Evolutionary conservation across 208 protist genomes (phyloP).

Genomic region (Leishmania tarentolae): DNA sequence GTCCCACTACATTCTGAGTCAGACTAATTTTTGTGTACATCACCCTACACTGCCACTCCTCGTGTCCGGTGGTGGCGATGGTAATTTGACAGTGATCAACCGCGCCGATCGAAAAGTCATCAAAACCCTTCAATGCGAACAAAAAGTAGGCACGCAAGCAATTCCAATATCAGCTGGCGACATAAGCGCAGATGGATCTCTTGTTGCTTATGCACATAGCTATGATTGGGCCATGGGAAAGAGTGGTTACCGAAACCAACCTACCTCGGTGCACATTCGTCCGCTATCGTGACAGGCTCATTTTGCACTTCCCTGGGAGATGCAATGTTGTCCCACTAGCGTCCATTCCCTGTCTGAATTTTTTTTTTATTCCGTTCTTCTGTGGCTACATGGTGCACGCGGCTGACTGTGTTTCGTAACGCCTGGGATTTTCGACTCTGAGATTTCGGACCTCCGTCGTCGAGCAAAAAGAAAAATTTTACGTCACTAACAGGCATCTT

Average conservation of each 20-base stretch:
- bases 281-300: constrained; percentile 1
- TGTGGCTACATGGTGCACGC: background rate
- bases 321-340: background rate
- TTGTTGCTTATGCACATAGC: constrained; percentile 78
- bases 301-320: background rate
- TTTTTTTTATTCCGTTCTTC: constrained; percentile 10
- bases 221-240: constrained; percentile 90
- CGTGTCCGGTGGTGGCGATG: constrained; percentile 77
- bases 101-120: constrained; percentile 40
- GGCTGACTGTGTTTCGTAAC: constrained; percentile 2
- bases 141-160: constrained; percentile 38
- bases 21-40: constrained; percentile 79
- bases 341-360: background rate
- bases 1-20: constrained; percentile 48
- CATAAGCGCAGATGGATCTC: constrained; percentile 54
- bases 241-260: constrained; percentile 50
- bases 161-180: constrained; percentile 80
- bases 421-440: background rate
- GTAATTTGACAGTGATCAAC: constrained; percentile 50
- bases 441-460: background rate
- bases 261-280: constrained; percentile 51
- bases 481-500: background rate
- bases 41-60: constrained; percentile 47
- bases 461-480: constrained; percentile 14
- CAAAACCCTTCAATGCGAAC: constrained; percentile 31